Evolutionary conservation across 2,329 filamentous ascomycete genomes (phyloP), one percentile per base, ranked within the genome.

Genomic region (Chaetomium globosum): DNA sequence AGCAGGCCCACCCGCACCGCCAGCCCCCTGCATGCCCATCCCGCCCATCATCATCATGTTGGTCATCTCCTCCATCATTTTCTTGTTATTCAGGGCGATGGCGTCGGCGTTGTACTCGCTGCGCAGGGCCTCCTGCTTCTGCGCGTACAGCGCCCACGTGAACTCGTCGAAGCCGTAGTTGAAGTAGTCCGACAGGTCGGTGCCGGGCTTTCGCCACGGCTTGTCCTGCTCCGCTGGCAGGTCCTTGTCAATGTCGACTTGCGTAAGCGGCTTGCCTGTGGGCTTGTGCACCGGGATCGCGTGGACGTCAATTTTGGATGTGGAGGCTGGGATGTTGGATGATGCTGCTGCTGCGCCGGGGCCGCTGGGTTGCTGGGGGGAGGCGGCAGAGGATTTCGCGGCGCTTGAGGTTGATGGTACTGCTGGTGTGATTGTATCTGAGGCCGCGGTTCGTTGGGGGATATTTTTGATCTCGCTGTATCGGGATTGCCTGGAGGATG

Each of bases 141-240:
- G 83, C 36, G 93, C 93, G 76, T 99, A 99, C 61, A 93, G 86
- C 6, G 93, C 91, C 95, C 95, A 99, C 0, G 93, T 97, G 78
- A 97, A 98, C 78, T 98, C 94, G 79, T 98, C 94, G 75, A 98
- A 98, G 65, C 94, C 94, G 78, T 98, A 98, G 81, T 98, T 98
- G 85, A 98, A 98, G 80, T 96, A 98, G 76, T 99, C 95, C 66
- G 91, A 95, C 62, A 97, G 87, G 74, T 99, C 95, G 12, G 94
- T 93, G 55, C 95, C 95, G 0, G 95, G 95, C 69, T 93, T 89
- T 53, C 95, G 89, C 95, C 95, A 99, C 21, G 94, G 93, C 77
- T 97, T 98, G 68, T 93, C 91, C 73, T 93, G 92, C 8, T 91
- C 89, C 30, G 39, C 89, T 19, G 58, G 84, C 23, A 93, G 85